Evolutionary conservation across 306 rosid genomes (phyloP).

Genomic region (Rosa chinensis): DNA sequence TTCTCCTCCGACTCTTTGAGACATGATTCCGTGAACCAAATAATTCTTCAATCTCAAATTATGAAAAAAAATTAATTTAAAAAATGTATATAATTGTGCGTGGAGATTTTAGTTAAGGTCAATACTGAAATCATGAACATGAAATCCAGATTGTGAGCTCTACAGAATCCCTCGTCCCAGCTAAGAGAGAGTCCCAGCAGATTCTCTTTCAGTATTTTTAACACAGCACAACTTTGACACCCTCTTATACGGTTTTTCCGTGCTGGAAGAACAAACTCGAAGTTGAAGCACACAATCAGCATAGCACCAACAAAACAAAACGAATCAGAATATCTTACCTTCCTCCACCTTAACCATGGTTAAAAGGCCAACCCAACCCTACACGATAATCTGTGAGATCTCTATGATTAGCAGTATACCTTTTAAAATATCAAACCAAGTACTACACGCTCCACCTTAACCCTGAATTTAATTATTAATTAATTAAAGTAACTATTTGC

Average conservation of each 20-base stretch:
- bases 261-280: conserved; percentile 23
- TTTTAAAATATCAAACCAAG: not conserved
- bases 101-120: not conserved
- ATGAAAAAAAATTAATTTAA: not conserved
- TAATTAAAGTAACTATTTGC: conserved; percentile 1
- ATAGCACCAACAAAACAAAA: not conserved
- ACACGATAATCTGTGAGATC: not conserved
- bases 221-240: not conserved
- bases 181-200: conserved; percentile 14
- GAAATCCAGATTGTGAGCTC: not conserved
- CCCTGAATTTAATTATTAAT: not conserved
- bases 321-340: conserved; percentile 20
- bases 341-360: conserved; percentile 7
- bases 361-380: not conserved
- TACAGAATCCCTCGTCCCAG: not conserved
- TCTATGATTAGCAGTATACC: not conserved
- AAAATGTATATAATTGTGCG: not conserved
- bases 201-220: not conserved
- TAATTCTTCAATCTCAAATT: not conserved
- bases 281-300: conserved; percentile 7
- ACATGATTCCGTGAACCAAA: not conserved
- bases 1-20: no score
- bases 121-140: not conserved
- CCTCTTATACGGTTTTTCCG: not conserved
- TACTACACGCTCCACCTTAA: conserved; percentile 10